Evolutionary conservation across 129 eudicot genomes (phyloP), one percentile per base, ranked within the genome.

Genomic region (Tagetes erecta): DNA sequence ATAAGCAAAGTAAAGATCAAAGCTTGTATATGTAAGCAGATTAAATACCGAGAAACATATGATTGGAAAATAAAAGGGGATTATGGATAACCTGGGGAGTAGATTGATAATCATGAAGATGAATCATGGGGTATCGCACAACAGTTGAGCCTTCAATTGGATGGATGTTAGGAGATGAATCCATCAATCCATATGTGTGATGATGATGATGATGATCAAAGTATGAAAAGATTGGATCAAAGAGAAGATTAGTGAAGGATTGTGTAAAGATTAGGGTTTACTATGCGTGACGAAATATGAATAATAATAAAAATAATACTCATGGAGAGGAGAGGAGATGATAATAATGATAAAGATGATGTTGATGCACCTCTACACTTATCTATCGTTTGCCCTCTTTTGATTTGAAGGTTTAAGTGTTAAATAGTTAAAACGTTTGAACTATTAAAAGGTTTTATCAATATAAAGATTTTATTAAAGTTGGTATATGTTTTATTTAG

Each of bases 21-120:
- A 67, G 74, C 74, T 10, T 45, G 3, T 30, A 11, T 7, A 8
- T 1, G 40, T 10, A 50, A 39, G 4, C 38, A 49, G 27, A 70
- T 31, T 55, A 20, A 11, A 27, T 20, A 20, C 27, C 27, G 27
- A 20, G 27, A 20, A 20, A 20, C 27, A 20, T 20, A 20, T 20
- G 27, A 20, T 20, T 0, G 27, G 27, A 20, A 20, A 20, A 20
- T 20, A 20, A 20, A 20, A 20, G 27, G 27, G 6, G 14, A 33
- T 27, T 3, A 10, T 37, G 41, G 73, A n/a, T 70, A 64, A 86
- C 91, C 91, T 55, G 58, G 1, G 75, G 81, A 74, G 74, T 33
- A 67, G 84, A 85, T 39, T 80, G 65, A 39, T 83, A 83, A 74
- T 75, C 85, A 60, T 83, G 68, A 70, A 86, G 87, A 52, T 83